Evolutionary conservation across 2,329 filamentous ascomycete species (phyloP), one percentile per base, ranked within the genome.

Genomic region (Penicillium sclerotigenum): DNA sequence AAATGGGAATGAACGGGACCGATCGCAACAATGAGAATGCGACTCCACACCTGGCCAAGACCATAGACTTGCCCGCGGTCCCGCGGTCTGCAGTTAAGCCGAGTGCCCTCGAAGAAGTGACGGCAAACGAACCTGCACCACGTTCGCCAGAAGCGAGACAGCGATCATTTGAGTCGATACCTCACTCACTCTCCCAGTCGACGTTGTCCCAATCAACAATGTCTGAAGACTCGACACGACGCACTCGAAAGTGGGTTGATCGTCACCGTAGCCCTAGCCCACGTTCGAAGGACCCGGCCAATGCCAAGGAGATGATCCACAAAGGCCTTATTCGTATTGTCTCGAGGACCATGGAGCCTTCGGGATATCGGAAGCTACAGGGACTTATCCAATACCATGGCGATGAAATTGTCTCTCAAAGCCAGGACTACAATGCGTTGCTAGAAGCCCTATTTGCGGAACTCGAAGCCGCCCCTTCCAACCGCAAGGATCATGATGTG

Each of bases 281-380:
- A 26, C 68, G 72, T 31, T 75, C 73, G 1, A 74, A 74, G 41
- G 73, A 77, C 52, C 69, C 70, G 13, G 61, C 47, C 6, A 71
- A 72, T 55, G 73, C 73, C 5, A 65, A 63, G 42, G 69, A 73
- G 42, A 74, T 75, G 66, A 67, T 77, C 20, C 67, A 66, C 42
- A 75, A 72, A 47, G 74, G 69, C 1, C 70, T 76, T 13, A 59
- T 60, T 40, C 69, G 71, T 28, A 75, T 78, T 29, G 64, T 61
- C 20, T 65, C 69, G 0, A 68, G 68, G 26, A 66, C 63, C 3
- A 70, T 78, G 58, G 75, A 77, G 50, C 71, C 76, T 20, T 70
- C 71, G 37, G 75, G 73, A 26, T 77, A 77, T 55, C 70, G 75
- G 8, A 77, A 77, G 56, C 60, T 78, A 5, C 75, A 78, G 55